Percentiles rank a stretch among this genome's conserved stretches.
These are phyloP conservation scores for Vaccinium vitisidaea DNA, from an alignment of 148 eudicot species.

Conservation along the genomic window DNA sequence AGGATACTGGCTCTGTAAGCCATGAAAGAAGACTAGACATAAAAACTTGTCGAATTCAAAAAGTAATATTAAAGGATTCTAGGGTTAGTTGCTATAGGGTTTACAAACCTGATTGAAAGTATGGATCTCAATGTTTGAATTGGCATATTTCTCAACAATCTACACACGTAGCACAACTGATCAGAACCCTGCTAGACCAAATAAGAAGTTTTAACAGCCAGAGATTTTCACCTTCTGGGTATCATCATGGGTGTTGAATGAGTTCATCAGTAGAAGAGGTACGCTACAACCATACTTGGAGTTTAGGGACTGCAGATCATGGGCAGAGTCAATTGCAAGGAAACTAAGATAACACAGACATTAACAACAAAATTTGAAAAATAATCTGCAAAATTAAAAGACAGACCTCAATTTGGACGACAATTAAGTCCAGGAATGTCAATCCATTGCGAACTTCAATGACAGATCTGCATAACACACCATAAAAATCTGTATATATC, in stretches of 20 bases:
- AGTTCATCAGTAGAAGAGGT: slow-evolving; percentile 94
- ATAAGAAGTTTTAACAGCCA: background rate
- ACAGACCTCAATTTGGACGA: slow-evolving; percentile 85
- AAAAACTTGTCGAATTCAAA: slow-evolving; percentile 1
- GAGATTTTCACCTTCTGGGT: slow-evolving; percentile 67
- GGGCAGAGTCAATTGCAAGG: slow-evolving; percentile 13
- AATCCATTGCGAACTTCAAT: slow-evolving; percentile 93
- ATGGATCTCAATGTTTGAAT: slow-evolving; percentile 75
- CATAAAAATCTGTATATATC: background rate
- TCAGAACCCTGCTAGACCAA: slow-evolving; percentile 14
- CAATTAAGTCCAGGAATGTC: slow-evolving; percentile 89
- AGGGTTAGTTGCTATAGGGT: background rate
- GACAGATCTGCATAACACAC: slow-evolving; percentile 61
- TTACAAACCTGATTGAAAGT: slow-evolving; percentile 88
- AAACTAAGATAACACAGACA: background rate
- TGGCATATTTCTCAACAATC: slow-evolving; percentile 85
- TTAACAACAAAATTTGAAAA: background rate
- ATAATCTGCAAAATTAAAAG: background rate
- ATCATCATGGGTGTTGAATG: slow-evolving; percentile 98
- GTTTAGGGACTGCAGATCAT: slow-evolving; percentile 55
- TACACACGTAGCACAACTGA: slow-evolving; percentile 27
- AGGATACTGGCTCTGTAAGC: slow-evolving; percentile 81
- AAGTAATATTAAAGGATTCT: background rate
- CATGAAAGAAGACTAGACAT: slow-evolving; percentile 16
- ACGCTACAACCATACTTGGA: slow-evolving; percentile 87